Conservation (phyloP, 805 yeast species). For the Schizosaccharomyces pombe region ASM294v3 CU329670.1:933501-934000, state of each 20-base stretch:
- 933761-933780: constrained; percentile 78
- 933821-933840: constrained; percentile 70
- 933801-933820: constrained; percentile 51
- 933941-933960: constrained; percentile 1
- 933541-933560: constrained; percentile 78
- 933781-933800: constrained; percentile 49
- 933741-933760: constrained; percentile 87
- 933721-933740: constrained; percentile 73
- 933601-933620: constrained; percentile 48
- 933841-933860: constrained; percentile 39
- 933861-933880: constrained; percentile 48
- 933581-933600: constrained; percentile 49
- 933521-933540: constrained; percentile 80
- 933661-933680: constrained; percentile 71
- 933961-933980: background rate
- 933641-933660: constrained; percentile 69
- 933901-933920: background rate
- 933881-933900: constrained; percentile 18
- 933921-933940: background rate
- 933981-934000: background rate
- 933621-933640: constrained; percentile 43
- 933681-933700: constrained; percentile 68
- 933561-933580: constrained; percentile 80
- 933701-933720: constrained; percentile 38
- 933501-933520: constrained; percentile 75